Conservation (phyloP, 257 asterid species). For the Nicotiana paniculata region DNA sequence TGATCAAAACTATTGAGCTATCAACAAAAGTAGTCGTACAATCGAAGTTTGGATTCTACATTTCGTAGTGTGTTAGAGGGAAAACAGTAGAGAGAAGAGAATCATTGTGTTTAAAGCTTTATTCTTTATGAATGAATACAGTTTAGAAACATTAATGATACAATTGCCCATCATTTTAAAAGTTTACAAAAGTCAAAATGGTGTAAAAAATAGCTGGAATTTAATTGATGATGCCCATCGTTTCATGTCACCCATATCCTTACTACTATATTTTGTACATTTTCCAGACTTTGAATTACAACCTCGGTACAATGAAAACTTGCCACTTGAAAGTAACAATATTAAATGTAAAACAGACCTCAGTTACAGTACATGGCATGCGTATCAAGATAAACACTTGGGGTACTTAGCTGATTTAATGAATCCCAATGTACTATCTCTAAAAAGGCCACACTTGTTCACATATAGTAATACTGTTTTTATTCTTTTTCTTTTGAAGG, state of each 20-base stretch:
- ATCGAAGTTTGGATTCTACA: background rate
- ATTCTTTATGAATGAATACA: conserved; percentile 1
- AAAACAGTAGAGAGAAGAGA: background rate
- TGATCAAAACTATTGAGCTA: background rate
- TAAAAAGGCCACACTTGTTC: background rate
- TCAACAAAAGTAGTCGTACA: background rate
- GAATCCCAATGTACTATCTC: conserved; percentile 6
- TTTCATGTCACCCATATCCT: background rate
- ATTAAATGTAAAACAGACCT: background rate
- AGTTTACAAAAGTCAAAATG: conserved; percentile 14
- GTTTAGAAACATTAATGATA: conserved; percentile 20
- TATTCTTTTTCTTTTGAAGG: background rate
- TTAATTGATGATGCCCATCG: background rate
- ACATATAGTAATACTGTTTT: background rate
- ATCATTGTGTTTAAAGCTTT: conserved; percentile 15
- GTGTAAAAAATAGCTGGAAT: conserved; percentile 11
- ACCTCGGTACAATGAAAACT: background rate
- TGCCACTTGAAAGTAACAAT: background rate
- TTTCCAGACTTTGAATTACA: background rate
- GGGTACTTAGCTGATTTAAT: background rate
- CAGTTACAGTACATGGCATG: background rate
- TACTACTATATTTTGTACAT: background rate
- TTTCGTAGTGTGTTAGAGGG: background rate
- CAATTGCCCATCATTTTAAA: conserved; percentile 17
- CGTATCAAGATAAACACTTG: background rate